Percentiles rank a stretch among this genome's conserved stretches.
These are phyloP conservation scores for Penicillium paradoxum DNA, from an alignment of 495 filamentous ascomycete species.

Conservation along the genomic window DNA sequence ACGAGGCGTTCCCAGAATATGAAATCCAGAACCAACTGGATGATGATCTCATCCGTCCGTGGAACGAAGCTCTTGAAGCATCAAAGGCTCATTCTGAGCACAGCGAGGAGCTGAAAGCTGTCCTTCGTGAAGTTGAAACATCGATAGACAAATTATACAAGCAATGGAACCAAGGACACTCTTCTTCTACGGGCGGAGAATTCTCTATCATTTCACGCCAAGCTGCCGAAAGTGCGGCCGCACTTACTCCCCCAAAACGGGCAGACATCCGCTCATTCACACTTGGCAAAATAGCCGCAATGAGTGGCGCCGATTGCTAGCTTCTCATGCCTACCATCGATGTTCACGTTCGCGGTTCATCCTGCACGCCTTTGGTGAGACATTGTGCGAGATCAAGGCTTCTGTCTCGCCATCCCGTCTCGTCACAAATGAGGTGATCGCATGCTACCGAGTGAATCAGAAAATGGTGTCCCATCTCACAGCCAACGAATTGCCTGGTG, in stretches of 20 bases:
- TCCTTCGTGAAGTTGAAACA: slow-evolving; percentile 18
- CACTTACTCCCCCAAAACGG: slow-evolving; percentile 24
- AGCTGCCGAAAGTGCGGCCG: slow-evolving; percentile 18
- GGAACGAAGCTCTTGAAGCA: slow-evolving; percentile 28
- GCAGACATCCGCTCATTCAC: slow-evolving; percentile 37
- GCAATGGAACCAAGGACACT: slow-evolving; percentile 18
- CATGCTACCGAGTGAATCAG: slow-evolving; percentile 32
- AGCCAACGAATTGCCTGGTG: slow-evolving; percentile 12
- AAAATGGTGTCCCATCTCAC: slow-evolving; percentile 27
- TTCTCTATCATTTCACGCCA: slow-evolving; percentile 23
- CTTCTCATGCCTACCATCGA: slow-evolving; percentile 53
- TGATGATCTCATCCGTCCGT: slow-evolving; percentile 44
- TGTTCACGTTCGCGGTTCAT: slow-evolving; percentile 42
- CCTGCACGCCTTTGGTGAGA: slow-evolving; percentile 61
- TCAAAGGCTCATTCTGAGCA: slow-evolving; percentile 24
- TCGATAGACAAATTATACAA: slow-evolving; percentile 13
- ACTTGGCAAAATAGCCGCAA: slow-evolving; percentile 39
- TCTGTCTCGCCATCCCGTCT: slow-evolving; percentile 20
- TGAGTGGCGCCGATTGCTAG: slow-evolving; percentile 49
- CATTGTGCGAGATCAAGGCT: slow-evolving; percentile 61
- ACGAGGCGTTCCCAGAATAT: slow-evolving; percentile 33
- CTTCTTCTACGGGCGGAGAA: not conserved
- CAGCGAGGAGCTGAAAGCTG: slow-evolving; percentile 19
- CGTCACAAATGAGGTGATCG: slow-evolving; percentile 25
- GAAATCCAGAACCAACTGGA: slow-evolving; percentile 32